Evolutionary conservation across 345 rosid species (phyloP), one percentile per base, ranked within the genome.

Genomic region (Nephelium lappaceum): DNA sequence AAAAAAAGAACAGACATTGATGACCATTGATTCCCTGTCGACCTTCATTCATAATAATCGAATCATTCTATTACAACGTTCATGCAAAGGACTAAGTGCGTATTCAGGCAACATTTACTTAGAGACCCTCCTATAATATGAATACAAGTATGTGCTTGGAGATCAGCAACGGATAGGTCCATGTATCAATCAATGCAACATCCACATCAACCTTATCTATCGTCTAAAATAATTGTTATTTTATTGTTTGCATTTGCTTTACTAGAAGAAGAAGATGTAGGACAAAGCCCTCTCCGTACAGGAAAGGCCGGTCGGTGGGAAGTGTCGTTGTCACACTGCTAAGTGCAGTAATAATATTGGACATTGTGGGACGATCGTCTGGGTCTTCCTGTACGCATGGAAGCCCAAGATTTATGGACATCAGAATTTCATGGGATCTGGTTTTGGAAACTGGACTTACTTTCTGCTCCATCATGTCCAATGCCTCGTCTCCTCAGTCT

Each of bases 321-420:
- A 76, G 70, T n/a, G 77, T 23, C 5, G 75, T 42, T 39, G 53
- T 72, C 39, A 76, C 83, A 51, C 84, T 78, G 6, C 77, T 72
- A 3, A 78, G 82, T 84, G 78, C 72, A 27, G 45, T 2, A n/a
- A 81, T 21, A 10, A 81, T 79, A 43, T 9, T 69, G 21, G 88
- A 75, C 82, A 85, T 73, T 41, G 70, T 69, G 42, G 86, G 81
- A 7, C 84, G 81, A 47, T 83, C 84, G 45, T 15, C 10, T 39
- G 84, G 82, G 23, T 85, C 81, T 67, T 85, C 84, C 73, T 82
- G 84, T 12, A 82, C 82, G 18, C 88, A 85, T 55, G 80, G 60
- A 12, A 85, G 77, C 11, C 73, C 86, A 8, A 83, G 55, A 68
- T 72, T 69, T 42, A 78, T 63, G 63, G 84, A 83, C 78, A 67